Conservation (phyloP, 345 rosid species). For the Microthlaspi erraticum region DNA sequence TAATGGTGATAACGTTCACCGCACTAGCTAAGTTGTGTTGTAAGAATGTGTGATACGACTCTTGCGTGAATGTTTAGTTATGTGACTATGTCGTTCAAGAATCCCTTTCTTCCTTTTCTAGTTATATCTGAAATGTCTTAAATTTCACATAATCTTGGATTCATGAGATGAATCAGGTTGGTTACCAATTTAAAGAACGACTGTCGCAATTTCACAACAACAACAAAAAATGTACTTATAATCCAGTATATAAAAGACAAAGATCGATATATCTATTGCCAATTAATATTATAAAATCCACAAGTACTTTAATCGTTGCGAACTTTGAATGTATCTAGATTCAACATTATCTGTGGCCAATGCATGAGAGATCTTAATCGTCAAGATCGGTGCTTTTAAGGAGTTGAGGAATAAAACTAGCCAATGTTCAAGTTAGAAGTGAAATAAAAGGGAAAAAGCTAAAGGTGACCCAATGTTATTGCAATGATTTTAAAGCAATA, state of each 20-base stretch:
- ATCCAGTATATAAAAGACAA: neutral
- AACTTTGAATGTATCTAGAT: neutral
- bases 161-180: neutral
- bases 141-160: neutral
- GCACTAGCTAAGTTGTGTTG: neutral
- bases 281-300: neutral
- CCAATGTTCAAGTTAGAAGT: conserved; percentile 26
- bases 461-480: conserved; percentile 49
- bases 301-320: neutral
- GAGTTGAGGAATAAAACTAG: conserved; percentile 12
- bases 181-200: neutral
- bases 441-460: conserved; percentile 37
- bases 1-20: neutral
- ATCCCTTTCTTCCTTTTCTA: neutral
- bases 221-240: too few species aligned
- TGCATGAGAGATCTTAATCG: conserved; percentile 31
- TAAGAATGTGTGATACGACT: neutral
- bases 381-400: conserved; percentile 37
- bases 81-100: neutral
- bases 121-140: neutral
- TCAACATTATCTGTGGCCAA: conserved; percentile 21
- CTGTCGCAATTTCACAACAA: neutral
- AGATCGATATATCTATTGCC: neutral
- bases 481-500: conserved; percentile 72
- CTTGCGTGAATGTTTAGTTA: neutral